Percentiles rank a stretch among this genome's conserved stretches.
Evolutionary conservation across 768 basidiomycete species (phyloP).

Genomic region (Brasilioporus rufonigricans): DNA sequence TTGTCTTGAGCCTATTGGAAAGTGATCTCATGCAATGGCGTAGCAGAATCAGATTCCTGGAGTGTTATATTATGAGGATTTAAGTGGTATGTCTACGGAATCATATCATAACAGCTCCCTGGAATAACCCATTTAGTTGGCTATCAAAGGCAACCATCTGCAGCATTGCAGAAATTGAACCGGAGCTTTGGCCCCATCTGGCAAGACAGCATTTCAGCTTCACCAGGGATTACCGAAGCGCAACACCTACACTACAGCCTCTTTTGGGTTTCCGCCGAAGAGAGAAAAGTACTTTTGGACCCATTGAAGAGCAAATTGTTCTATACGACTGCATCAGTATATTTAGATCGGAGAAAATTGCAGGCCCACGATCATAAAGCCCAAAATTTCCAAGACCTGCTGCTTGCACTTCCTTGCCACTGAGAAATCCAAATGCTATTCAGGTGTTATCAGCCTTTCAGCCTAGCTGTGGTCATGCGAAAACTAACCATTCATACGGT

Average conservation of each 20-base stretch:
- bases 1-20: too few species aligned
- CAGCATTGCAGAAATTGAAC: background rate
- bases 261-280: background rate
- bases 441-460: too few species aligned
- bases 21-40: too few species aligned
- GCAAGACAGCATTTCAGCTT: background rate
- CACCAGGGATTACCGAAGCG: too few species aligned
- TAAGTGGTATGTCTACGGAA: too few species aligned
- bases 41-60: too few species aligned
- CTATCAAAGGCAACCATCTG: slow-evolving; percentile 8
- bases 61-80: too few species aligned
- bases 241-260: slow-evolving; percentile 14
- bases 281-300: background rate
- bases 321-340: background rate
- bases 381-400: slow-evolving; percentile 2
- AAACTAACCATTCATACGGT: background rate
- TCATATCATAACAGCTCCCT: slow-evolving; percentile 18
- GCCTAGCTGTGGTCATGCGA: background rate
- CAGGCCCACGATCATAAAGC: slow-evolving; percentile 33
- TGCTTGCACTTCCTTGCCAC: slow-evolving; percentile 10
- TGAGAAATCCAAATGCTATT: slow-evolving; percentile 31
- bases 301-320: slow-evolving; percentile 2
- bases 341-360: background rate
- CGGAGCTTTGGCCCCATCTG: slow-evolving; percentile 1
- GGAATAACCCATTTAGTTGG: slow-evolving; percentile 15